These are phyloP conservation scores for Claviceps quebecensis DNA, from an alignment of 2,329 filamentous ascomycete genomes.

Conservation along the genomic window DNA sequence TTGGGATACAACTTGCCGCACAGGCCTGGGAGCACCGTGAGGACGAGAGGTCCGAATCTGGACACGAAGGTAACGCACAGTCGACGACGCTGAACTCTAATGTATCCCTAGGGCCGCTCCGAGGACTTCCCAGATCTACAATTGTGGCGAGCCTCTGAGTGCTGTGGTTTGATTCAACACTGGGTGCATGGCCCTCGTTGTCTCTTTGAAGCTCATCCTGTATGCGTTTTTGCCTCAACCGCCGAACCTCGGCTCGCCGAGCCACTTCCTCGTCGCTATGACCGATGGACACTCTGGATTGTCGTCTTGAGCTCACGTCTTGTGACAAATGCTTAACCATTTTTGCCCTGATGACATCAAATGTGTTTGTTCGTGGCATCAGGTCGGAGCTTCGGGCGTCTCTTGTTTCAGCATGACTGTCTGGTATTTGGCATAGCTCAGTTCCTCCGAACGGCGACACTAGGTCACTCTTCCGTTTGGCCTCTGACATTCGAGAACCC, in stretches of 20 bases:
- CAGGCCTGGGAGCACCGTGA: neutral
- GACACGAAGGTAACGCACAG: neutral
- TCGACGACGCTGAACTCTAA: constrained; percentile 28
- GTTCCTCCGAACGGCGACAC: constrained; percentile 7
- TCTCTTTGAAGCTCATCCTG: constrained; percentile 41
- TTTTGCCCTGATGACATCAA: constrained; percentile 31
- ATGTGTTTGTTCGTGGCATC: constrained; percentile 23
- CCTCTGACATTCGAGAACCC: neutral
- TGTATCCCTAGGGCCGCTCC: constrained; percentile 32
- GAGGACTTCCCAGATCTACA: constrained; percentile 16
- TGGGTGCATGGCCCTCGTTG: constrained; percentile 21
- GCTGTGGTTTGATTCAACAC: constrained; percentile 14
- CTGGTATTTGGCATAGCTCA: constrained; percentile 18
- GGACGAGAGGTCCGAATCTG: constrained; percentile 1
- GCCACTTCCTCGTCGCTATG: constrained; percentile 39
- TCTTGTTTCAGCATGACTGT: constrained; percentile 28
- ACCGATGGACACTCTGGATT: constrained; percentile 27
- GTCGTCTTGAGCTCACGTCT: constrained; percentile 25
- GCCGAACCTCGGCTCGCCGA: constrained; percentile 40
- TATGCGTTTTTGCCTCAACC: constrained; percentile 42
- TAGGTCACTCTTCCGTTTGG: constrained; percentile 3
- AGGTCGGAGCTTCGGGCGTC: constrained; percentile 13
- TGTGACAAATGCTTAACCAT: constrained; percentile 33
- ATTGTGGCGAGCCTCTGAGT: constrained; percentile 13
- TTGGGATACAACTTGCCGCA: neutral